Evolutionary conservation across 2,329 filamentous ascomycete species (phyloP).

Genomic region (Tolypocladium nubicola): DNA sequence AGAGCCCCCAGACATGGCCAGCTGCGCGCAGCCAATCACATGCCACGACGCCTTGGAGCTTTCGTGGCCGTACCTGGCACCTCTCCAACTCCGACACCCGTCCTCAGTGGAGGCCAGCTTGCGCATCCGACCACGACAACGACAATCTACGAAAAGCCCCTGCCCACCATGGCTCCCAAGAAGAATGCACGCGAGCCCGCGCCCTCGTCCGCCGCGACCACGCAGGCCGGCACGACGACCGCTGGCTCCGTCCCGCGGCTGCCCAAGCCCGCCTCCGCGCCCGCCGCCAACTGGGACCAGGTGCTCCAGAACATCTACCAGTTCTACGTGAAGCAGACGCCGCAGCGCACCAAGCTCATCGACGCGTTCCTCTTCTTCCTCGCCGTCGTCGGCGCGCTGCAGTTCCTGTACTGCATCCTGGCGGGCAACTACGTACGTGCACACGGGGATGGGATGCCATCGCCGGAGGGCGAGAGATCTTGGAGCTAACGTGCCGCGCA

Average conservation of each 20-base stretch:
- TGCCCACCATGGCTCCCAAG: conserved; percentile 38
- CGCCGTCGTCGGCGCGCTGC: conserved; percentile 72
- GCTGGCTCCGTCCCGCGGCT: conserved; percentile 13
- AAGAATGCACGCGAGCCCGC: conserved; percentile 25
- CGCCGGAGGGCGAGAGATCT: no score
- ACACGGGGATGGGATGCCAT: background rate
- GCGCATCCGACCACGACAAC: background rate
- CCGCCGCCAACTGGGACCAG: conserved; percentile 35
- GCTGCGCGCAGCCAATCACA: conserved; percentile 19
- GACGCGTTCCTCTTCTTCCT: conserved; percentile 88
- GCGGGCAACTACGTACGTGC: conserved; percentile 84
- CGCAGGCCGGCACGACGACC: conserved; percentile 17
- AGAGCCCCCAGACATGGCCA: background rate
- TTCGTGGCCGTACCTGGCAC: conserved; percentile 22
- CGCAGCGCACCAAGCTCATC: conserved; percentile 84
- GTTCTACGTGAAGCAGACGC: conserved; percentile 70
- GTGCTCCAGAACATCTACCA: conserved; percentile 62
- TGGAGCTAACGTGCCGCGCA: conserved; percentile 26
- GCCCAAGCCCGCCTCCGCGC: conserved; percentile 8
- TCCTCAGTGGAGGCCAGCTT: conserved; percentile 1
- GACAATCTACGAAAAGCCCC: conserved; percentile 1
- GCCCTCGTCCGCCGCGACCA: conserved; percentile 21
- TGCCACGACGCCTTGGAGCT: conserved; percentile 18
- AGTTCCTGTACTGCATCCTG: conserved; percentile 87
- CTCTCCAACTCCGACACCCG: conserved; percentile 2